These are phyloP conservation scores for Mucor indicus DNA, from an alignment of 371 early-diverging fungal species.

Conservation along the genomic window DNA sequence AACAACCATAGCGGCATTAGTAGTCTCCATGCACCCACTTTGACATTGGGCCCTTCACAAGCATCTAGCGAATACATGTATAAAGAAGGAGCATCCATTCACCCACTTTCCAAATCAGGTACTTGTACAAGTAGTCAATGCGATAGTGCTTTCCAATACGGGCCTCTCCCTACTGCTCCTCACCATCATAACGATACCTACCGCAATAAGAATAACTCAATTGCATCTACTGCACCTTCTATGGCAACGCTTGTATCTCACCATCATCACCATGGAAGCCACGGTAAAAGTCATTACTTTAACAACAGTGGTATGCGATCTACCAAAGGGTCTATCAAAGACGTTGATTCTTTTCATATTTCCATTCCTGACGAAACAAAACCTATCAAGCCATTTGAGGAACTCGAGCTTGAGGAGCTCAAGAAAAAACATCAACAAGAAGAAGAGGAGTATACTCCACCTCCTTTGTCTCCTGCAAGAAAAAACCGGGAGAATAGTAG, in stretches of 20 bases:
- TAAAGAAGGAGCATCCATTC: background rate
- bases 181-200: background rate
- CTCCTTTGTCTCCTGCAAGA: conserved; percentile 7
- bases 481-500: conserved; percentile 1
- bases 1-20: conserved; percentile 9
- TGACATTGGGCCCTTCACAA: conserved; percentile 5
- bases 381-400: background rate
- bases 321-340: background rate
- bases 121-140: background rate
- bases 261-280: conserved; percentile 2
- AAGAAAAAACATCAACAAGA: too few species aligned
- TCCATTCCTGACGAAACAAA: background rate
- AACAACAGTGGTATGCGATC: conserved; percentile 1
- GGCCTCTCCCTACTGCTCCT: conserved; percentile 15
- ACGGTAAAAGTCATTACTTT: background rate
- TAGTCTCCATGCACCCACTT: conserved; percentile 8
- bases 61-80: conserved; percentile 9
- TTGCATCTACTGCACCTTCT: conserved; percentile 12
- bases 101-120: conserved; percentile 14
- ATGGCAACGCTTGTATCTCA: conserved; percentile 13
- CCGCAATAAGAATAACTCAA: conserved; percentile 5
- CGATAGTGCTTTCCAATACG: conserved; percentile 15
- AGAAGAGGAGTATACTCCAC: conserved; percentile 1
- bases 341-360: background rate
- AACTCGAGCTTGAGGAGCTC: background rate